These are phyloP conservation scores for Suhomyces prunicola DNA, from an alignment of 805 yeast genomes.

Conservation along the genomic window DNA sequence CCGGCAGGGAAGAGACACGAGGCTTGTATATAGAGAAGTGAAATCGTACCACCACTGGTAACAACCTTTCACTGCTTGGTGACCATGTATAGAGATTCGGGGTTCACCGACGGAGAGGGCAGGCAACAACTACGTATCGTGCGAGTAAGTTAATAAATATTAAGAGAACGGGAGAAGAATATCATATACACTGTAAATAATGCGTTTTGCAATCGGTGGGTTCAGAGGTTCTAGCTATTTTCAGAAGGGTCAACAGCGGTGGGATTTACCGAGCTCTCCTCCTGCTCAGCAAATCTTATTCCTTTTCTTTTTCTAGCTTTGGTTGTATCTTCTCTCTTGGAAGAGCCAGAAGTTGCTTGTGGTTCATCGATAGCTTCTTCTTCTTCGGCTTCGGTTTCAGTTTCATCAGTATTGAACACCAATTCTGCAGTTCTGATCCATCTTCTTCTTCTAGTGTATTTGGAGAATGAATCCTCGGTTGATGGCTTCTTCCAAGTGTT, in stretches of 20 bases:
- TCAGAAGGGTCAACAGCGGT: background rate
- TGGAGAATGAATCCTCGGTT: slow-evolving; percentile 82
- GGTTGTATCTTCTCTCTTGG: slow-evolving; percentile 4
- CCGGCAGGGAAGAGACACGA: background rate
- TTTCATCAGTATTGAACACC: slow-evolving; percentile 33
- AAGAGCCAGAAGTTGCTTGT: slow-evolving; percentile 1
- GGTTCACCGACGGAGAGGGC: background rate
- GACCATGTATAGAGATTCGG: background rate
- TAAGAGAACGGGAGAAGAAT: background rate
- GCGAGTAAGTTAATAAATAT: background rate
- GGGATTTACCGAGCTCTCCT: background rate
- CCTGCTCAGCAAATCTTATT: slow-evolving; percentile 40
- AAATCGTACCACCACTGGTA: background rate
- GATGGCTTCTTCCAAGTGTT: slow-evolving; percentile 93
- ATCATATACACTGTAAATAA: background rate
- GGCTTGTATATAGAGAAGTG: background rate
- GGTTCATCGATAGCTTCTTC: slow-evolving; percentile 2
- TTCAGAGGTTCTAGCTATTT: background rate
- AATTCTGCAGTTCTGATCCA: slow-evolving; percentile 96
- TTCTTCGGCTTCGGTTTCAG: slow-evolving; percentile 3
- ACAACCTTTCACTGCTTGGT: background rate
- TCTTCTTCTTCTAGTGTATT: slow-evolving; percentile 89
- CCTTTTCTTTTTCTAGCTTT: slow-evolving; percentile 25
- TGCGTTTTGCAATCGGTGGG: background rate
- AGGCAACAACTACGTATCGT: background rate